A percentile compares a stretch with the other conserved stretches of the same genome.
These are phyloP conservation scores for Penicillium sp. DNA, from an alignment of 2,329 filamentous ascomycete genomes.

Conservation along the genomic window DNA sequence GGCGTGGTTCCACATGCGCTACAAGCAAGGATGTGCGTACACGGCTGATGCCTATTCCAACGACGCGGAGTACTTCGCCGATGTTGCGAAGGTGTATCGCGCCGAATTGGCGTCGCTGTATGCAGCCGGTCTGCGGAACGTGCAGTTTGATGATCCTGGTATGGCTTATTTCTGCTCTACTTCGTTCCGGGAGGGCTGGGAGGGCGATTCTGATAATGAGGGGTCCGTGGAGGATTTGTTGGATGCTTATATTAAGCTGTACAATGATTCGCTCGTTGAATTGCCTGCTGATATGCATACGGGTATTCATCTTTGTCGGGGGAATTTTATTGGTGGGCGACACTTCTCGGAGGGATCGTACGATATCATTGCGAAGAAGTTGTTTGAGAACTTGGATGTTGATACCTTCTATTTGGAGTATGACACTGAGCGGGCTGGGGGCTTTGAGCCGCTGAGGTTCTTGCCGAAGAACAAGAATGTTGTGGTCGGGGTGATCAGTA, in stretches of 20 bases:
- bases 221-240: conserved; percentile 68
- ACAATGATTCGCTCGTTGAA: conserved; percentile 67
- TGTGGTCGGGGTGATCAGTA: conserved; percentile 60
- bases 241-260: conserved; percentile 71
- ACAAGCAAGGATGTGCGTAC: no score
- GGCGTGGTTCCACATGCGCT: conserved; percentile 64
- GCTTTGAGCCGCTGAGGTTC: conserved; percentile 62
- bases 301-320: conserved; percentile 70
- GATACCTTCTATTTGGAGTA: conserved; percentile 70
- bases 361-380: conserved; percentile 64
- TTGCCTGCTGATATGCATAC: conserved; percentile 69
- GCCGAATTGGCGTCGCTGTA: conserved; percentile 60
- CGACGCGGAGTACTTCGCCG: conserved; percentile 59
- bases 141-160: conserved; percentile 66
- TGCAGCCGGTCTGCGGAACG: conserved; percentile 60
- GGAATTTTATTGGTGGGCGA: conserved; percentile 64
- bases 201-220: conserved; percentile 64
- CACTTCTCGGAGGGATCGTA: conserved; percentile 67
- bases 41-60: no score
- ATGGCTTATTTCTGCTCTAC: conserved; percentile 72
- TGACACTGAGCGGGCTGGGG: conserved; percentile 63
- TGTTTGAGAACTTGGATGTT: conserved; percentile 62
- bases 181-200: conserved; percentile 68
- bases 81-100: conserved; percentile 64
- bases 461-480: conserved; percentile 62